Evolutionary conservation across 1,284 basidiomycete genomes (phyloP).

Genomic region (Cutaneotrichosporon sp.): DNA sequence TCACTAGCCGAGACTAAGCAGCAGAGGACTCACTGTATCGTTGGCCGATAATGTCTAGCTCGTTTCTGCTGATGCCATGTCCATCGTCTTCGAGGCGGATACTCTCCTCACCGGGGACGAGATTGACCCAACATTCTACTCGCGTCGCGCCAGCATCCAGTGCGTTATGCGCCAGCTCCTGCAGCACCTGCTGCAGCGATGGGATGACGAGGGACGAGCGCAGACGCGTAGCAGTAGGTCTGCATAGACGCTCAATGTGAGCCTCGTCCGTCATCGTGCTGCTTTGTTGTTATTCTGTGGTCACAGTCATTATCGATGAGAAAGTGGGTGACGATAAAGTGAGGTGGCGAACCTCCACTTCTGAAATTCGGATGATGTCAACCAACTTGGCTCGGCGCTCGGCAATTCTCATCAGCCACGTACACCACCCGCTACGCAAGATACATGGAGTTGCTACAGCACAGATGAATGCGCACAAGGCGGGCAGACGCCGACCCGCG

Average conservation of each 20-base stretch:
- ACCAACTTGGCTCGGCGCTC: not conserved
- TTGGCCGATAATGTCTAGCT: constrained; percentile 56
- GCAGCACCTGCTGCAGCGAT: constrained; percentile 67
- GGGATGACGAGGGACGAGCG: constrained; percentile 78
- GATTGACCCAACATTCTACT: constrained; percentile 44
- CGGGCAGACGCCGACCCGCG: not conserved
- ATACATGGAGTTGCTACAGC: constrained; percentile 13
- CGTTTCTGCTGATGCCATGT: constrained; percentile 60
- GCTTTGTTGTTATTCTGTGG: not conserved
- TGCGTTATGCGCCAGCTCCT: constrained; percentile 79
- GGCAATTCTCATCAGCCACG: not conserved
- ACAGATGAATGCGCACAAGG: constrained; percentile 19
- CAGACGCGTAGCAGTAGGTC: constrained; percentile 41
- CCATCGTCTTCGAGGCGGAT: constrained; percentile 83
- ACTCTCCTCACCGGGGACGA: constrained; percentile 57
- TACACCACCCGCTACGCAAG: not conserved
- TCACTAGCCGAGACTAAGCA: too few species aligned
- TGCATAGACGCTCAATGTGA: constrained; percentile 8
- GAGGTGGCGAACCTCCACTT: constrained; percentile 13
- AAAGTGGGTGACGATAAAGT: constrained; percentile 74
- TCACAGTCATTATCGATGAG: not conserved
- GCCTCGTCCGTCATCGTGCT: too few species aligned
- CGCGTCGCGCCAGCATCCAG: constrained; percentile 49
- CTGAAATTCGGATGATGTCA: not conserved
- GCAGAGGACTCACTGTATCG: constrained; percentile 69